Evolutionary conservation across 2,329 filamentous ascomycete genomes (phyloP).

Genomic region (Endoconidiophora laricicola): DNA sequence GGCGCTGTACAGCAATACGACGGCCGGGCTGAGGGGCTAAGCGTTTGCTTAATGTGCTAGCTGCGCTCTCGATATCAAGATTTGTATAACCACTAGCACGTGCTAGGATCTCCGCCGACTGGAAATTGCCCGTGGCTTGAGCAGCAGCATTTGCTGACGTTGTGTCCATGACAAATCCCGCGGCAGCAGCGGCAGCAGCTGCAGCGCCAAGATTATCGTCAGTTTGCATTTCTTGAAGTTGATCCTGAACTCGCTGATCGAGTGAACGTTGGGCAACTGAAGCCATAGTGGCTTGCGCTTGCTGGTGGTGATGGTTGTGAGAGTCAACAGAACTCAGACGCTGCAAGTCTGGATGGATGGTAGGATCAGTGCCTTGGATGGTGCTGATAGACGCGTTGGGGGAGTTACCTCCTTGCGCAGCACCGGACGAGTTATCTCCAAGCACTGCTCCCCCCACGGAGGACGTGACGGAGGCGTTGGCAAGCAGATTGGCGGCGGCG

Average conservation of each 20-base stretch:
- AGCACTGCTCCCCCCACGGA: too few species aligned
- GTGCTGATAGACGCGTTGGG: conserved; percentile 10
- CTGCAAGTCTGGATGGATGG: conserved; percentile 17
- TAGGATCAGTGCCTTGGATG: conserved; percentile 10
- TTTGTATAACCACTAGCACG: conserved; percentile 28
- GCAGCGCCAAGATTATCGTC: conserved; percentile 9
- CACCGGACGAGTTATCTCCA: too few species aligned
- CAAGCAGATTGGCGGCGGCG: conserved; percentile 19
- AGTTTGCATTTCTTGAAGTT: conserved; percentile 14
- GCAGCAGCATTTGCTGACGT: conserved; percentile 1
- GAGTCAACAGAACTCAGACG: conserved; percentile 14
- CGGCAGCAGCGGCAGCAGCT: conserved; percentile 10
- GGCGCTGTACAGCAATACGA: conserved; percentile 35
- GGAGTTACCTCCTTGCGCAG: too few species aligned
- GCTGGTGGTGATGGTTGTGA: background rate
- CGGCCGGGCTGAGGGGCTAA: conserved; percentile 32
- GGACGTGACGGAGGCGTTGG: conserved; percentile 16
- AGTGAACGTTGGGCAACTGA: conserved; percentile 6
- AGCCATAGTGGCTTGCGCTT: background rate
- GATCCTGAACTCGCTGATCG: conserved; percentile 15
- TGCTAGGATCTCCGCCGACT: conserved; percentile 31
- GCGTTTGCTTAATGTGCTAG: conserved; percentile 35
- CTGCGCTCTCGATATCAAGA: conserved; percentile 27
- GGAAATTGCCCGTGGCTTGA: background rate
- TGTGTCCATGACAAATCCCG: conserved; percentile 7